A percentile compares a stretch with the other conserved stretches of the same genome.
These are phyloP conservation scores for Cordyceps militaris DNA, from an alignment of 2,329 filamentous ascomycete genomes.

Conservation along the genomic window DNA sequence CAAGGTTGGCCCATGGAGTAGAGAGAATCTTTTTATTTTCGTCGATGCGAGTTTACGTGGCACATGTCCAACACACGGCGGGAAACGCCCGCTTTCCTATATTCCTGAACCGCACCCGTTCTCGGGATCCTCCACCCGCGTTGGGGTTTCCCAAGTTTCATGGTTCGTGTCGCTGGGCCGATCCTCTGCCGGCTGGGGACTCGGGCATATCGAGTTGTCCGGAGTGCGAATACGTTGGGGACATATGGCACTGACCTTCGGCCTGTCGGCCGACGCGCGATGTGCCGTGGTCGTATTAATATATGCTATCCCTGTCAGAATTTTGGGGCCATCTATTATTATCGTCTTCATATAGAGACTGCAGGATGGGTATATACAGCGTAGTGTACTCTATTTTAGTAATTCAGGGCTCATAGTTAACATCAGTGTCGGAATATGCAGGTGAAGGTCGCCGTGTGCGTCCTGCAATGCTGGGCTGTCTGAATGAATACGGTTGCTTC, in stretches of 20 bases:
- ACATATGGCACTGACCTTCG: not conserved
- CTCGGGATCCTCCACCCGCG: not conserved
- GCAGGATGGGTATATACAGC: no score
- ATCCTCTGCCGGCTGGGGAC: not conserved
- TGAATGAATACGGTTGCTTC: no score
- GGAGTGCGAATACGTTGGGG: not conserved
- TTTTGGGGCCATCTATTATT: no score
- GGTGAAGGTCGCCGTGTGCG: no score
- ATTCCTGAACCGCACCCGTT: not conserved
- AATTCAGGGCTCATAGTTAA: no score
- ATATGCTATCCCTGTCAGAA: no score
- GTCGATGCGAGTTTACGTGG: not conserved
- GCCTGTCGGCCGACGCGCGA: constrained; percentile 4
- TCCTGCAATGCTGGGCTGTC: no score
- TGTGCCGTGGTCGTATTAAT: no score
- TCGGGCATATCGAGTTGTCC: not conserved
- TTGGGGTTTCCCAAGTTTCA: not conserved
- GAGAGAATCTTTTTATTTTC: not conserved
- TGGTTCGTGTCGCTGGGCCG: not conserved
- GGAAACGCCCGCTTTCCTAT: not conserved
- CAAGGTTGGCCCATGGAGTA: not conserved
- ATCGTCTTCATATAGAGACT: no score
- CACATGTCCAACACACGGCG: not conserved
- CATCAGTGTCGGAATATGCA: no score
- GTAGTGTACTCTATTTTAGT: no score